Evolutionary conservation across 164 flowering plant species (phyloP), one percentile per base, ranked within the genome.

Genomic region (Chloranthus sessilifolius): DNA sequence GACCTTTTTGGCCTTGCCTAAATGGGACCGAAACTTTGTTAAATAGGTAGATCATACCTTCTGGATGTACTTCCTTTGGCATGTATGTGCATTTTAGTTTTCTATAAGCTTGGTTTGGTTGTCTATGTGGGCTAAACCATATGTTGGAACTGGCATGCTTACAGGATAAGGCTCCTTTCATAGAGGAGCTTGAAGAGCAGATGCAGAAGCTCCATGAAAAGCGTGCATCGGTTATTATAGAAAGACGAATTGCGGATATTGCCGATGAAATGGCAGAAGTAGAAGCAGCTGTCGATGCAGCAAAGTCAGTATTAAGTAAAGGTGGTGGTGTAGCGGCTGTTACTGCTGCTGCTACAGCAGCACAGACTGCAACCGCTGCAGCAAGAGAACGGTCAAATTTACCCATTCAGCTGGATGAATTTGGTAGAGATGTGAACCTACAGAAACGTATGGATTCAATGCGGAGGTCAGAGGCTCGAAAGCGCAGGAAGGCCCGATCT

Each of bases 171-270:
- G 96, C 90, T 60, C 81, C 97, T 54, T 83, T 48, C 38, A 85
- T 94, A 10, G 99, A 94, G 72, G 97, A 89, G 61, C 85, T 94
- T 52, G 99, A 89, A 65, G 95, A 79, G 36, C 81, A 79, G 65
- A 86, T 86, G 89, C 88, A 82, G 71, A 76, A 84, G 55, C 83
- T 89, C 52, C 81, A 80, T 50, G 80, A 86, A 68, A 74, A 84
- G 26, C 95, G 86, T 44, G 96, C 97, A 28, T 74, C 76, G 26
- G 82, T 85, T 38, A 61, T 75, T 33, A 16, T 73, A 39, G 86
- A 86, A 69, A 80, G 97, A 64, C 74, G 99, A 74, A 36, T 63
- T 43, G 83, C 83, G 61, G 89, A 89, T 62, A 63, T 66, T 63
- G 66, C 79, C 50, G 95, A 92, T 72, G 99, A 89, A 70, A 78